Percentiles rank a stretch among this genome's conserved stretches.
These are phyloP conservation scores for Ilyonectria robusta DNA, from an alignment of 2,329 filamentous ascomycete genomes.

Conservation along the genomic window DNA sequence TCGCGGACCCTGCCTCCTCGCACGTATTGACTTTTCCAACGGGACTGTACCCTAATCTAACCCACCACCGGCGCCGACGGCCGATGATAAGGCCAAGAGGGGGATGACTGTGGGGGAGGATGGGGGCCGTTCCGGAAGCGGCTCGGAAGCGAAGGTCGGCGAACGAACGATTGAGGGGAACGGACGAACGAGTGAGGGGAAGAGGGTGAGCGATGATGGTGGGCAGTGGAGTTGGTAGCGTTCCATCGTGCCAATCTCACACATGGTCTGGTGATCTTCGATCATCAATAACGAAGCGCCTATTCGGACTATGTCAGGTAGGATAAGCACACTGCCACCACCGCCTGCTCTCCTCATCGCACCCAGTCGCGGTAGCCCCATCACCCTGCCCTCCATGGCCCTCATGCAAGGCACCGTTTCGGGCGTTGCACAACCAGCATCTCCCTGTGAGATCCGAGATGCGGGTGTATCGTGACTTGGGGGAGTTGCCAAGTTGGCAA, in stretches of 20 bases:
- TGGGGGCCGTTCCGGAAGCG: slow-evolving; percentile 16
- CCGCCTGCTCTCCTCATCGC: slow-evolving; percentile 1
- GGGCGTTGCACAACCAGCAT: slow-evolving; percentile 16
- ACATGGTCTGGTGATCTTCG: slow-evolving; percentile 28
- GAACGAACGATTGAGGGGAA: slow-evolving; percentile 15
- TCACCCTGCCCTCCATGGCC: slow-evolving; percentile 19
- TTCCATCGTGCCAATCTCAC: slow-evolving; percentile 29
- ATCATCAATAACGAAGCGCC: slow-evolving; percentile 10
- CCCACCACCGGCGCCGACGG: not conserved
- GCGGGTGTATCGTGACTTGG: slow-evolving; percentile 4
- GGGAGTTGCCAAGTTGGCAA: slow-evolving; percentile 3
- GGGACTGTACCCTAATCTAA: not conserved
- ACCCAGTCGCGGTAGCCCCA: slow-evolving; percentile 6
- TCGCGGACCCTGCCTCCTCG: slow-evolving; percentile 9
- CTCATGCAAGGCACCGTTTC: slow-evolving; percentile 43
- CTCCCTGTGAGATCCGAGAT: slow-evolving; percentile 11
- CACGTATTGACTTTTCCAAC: not conserved
- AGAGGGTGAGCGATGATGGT: not conserved
- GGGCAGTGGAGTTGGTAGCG: slow-evolving; percentile 12
- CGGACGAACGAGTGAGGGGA: slow-evolving; percentile 5
- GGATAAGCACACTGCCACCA: slow-evolving; percentile 27
- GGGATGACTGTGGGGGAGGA: slow-evolving; percentile 9
- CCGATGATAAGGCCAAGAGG: slow-evolving; percentile 3
- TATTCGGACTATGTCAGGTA: not conserved
- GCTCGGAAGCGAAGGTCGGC: slow-evolving; percentile 12